Base-by-base conservation (phyloP, 305 asterid species). In the Fraxinus sp. region DNA sequence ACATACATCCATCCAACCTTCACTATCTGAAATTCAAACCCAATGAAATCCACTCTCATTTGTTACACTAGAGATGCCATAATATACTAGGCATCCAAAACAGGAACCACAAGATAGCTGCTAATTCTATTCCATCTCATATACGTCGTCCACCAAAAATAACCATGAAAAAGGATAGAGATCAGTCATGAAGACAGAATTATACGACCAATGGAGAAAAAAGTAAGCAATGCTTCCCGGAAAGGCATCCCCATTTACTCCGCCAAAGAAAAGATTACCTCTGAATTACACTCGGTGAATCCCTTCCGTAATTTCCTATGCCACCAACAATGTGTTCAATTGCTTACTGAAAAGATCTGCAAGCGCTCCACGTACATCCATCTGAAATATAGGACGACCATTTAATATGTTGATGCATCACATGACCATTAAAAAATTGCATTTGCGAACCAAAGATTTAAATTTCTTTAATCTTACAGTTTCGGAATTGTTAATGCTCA, bases 301-400 rank as follows among this genome's bases (percentile, higher is more conserved):
- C 72, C 5, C 72, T 9, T 14, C 3, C 71, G 5, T 6, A 59
- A 2, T 59, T 20, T 5, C n/a, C 33, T 30, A 70, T 13, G 75
- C 75, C 39, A 70, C 75, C 87, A 92, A 86, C 80, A 92, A 84
- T 75, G 89, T 83, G 77, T 85, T 91, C 92, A 96, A 86, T 89
- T 96, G 99, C 90, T 78, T 82, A 86, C 85, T 87, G 84, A 94
- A 94, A 79, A 96, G 96, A 83, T 94, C 96, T 0, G 98, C 92
- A 66, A 96, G 91, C 32, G 97, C 97, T 84, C 93, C 95, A 24
- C 98, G 98, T 32, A 96, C 93, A 81, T 94, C 98, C 96, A 96
- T 94, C 99, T 96, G 96, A 70, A 79, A 49, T 3, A 55, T 68
- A 36, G 78, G 55, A 26, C 57, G 62, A 14, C 57, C 59, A 46